Evolutionary conservation across 2,329 filamentous ascomycete species (phyloP), one percentile per base, ranked within the genome.

Genomic region (Scedosporium dehoogii): DNA sequence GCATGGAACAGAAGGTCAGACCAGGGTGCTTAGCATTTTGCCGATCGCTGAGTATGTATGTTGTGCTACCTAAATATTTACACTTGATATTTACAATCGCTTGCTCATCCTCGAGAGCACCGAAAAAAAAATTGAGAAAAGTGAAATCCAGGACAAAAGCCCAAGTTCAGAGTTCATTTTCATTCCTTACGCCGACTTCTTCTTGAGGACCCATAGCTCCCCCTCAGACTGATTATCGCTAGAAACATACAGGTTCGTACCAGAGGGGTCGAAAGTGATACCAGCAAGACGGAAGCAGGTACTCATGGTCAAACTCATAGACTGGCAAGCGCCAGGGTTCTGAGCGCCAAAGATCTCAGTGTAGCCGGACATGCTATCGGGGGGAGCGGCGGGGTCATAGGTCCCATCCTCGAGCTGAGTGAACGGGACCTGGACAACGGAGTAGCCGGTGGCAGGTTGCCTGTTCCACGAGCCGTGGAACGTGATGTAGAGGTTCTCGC

Each of bases 401-500:
- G 46, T 42, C 6, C 69, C 70, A 59, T 64, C 64, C 4, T 59
- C 59, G 18, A 69, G 67, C 57, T 58, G 62, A 2, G 64, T 68
- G 62, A 75, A 76, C 2, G 73, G 73, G 9, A 77, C 67, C 51
- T 72, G 64, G 25, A 73, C 68, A 14, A 76, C 69, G 66, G 73
- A 73, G 68, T 75, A 76, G 1, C 75, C 75, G 18, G 70, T 70
- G 2, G 74, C 72, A 2, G 68, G 68, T 29, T 71, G 68, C 16
- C 73, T 69, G 66, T 75, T 72, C 82, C 84, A 87, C 62, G 78
- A 82, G 3, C 85, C 84, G 69, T 86, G 85, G 69, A 86, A 83
- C 1, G 82, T 78, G 38, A 87, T 75, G 77, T 81, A 87, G 23
- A 82, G 80, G 29, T 77, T 80, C 53, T 77, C 79, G 44, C 76